These are phyloP conservation scores for Kodamaea kaohsiungensis DNA, from an alignment of 805 yeast species.

Conservation along the genomic window DNA sequence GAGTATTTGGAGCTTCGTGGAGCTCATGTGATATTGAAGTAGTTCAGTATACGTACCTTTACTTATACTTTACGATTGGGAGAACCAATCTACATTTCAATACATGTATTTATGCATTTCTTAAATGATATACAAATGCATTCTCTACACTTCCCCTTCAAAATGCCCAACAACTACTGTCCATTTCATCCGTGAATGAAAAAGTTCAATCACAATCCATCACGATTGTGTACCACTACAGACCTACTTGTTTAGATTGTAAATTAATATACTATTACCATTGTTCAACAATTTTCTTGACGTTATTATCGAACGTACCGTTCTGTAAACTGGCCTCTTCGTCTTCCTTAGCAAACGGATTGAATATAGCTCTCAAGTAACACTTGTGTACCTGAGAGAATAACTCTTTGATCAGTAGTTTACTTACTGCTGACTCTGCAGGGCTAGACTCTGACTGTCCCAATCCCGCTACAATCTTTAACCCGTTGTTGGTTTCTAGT, in stretches of 20 bases:
- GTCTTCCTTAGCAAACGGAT: constrained; percentile 50
- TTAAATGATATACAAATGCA: too few relatives aligned
- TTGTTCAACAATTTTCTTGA: constrained; percentile 25
- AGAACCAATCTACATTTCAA: too few relatives aligned
- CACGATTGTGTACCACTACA: background rate
- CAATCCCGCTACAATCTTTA: constrained; percentile 62
- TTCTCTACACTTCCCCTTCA: background rate
- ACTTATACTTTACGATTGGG: background rate
- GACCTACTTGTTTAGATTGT: background rate
- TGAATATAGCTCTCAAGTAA: constrained; percentile 57
- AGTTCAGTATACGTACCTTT: background rate
- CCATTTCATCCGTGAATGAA: too few relatives aligned
- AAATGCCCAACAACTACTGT: background rate
- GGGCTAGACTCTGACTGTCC: constrained; percentile 15
- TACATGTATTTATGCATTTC: too few relatives aligned
- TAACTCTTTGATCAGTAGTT: constrained; percentile 19
- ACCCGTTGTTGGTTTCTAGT: constrained; percentile 64
- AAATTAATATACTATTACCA: constrained; percentile 18
- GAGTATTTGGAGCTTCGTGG: constrained; percentile 84
- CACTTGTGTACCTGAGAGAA: constrained; percentile 48
- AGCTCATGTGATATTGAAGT: constrained; percentile 81
- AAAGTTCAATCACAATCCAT: background rate
- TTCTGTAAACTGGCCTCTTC: constrained; percentile 30
- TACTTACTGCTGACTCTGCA: constrained; percentile 7
- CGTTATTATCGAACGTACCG: constrained; percentile 30